Percentiles rank a stretch among this genome's conserved stretches.
Evolutionary conservation across 73 alveolate species (phyloP).

Genomic region (Paramecium primaurelia): DNA sequence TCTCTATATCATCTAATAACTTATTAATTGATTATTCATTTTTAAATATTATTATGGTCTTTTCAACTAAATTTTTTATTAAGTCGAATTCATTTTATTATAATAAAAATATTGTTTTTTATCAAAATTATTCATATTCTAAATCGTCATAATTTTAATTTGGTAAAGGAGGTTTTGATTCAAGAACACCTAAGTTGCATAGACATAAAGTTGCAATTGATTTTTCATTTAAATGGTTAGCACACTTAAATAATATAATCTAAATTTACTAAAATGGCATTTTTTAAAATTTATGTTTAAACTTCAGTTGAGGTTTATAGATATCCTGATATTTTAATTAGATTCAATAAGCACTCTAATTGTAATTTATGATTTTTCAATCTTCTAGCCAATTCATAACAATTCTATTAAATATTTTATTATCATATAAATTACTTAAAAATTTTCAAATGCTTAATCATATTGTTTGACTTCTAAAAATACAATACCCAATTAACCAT

Average conservation of each 20-base stretch:
- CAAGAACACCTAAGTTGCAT: constrained; percentile 37
- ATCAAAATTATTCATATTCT: constrained; percentile 47
- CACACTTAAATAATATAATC: constrained; percentile 1
- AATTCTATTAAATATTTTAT: neutral
- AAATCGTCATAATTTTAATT: neutral
- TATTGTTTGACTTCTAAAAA: neutral
- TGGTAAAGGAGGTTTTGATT: neutral
- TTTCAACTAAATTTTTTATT: too few relatives aligned
- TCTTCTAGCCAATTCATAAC: constrained; percentile 51
- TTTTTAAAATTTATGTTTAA: constrained; percentile 11
- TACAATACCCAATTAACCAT: neutral
- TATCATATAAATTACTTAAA: neutral
- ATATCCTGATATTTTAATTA: constrained; percentile 23
- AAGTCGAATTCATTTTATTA: neutral
- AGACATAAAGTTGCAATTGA: constrained; percentile 19
- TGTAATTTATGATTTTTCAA: constrained; percentile 19
- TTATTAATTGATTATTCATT: too few relatives aligned
- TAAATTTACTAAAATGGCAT: neutral
- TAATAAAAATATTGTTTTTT: neutral
- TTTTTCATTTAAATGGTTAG: neutral
- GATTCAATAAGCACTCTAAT: constrained; percentile 34
- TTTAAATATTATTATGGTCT: too few relatives aligned
- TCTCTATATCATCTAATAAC: too few relatives aligned
- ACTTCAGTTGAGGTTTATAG: neutral
- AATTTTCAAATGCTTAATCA: neutral